Base-by-base conservation (phyloP, 1,284 basidiomycete species). In the Ustanciosporium gigantosporum region DNA sequence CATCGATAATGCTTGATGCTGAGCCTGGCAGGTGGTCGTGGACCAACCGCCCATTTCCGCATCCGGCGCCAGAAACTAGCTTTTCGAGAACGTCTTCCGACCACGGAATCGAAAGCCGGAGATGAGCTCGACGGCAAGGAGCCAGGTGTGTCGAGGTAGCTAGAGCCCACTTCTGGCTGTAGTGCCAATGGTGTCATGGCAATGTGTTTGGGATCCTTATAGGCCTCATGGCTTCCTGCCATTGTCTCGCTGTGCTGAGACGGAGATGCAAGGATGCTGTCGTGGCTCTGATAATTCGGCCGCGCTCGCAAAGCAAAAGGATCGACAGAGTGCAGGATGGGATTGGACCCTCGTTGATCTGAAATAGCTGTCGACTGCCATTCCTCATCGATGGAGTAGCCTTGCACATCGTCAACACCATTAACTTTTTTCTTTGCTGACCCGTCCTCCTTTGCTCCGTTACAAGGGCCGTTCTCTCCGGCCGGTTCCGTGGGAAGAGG, bases 1-100 rank as follows among this genome's bases (percentile, higher is more conserved):
- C 74, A 76, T 0, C 45, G 48, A 25, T 65, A 73, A 21, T 74
- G 72, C n/a, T 52, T 44, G 11, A 75, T 58, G 25, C 25, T 38
- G 23, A 65, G 43, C 14, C 32, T 36, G 2, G 41, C 40, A 1
- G 65, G 40, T 3, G 48, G 46, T 8, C 36, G 35, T 0, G 73
- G 73, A 17, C 73, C 70, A 1, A 40, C 17, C 4, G 64, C 11
- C 57, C 59, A 70, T 3, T n/a, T 25, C 23, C 41, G 31, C 24
- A 32, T 25, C 17, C 32, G n/a, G 27, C 27, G 27, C 9, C 27
- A 9, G 27, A 29, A 29, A n/a, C n/a, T n/a, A n/a, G n/a, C n/a
- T n/a, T n/a, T n/a, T n/a, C n/a, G n/a, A n/a, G n/a, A n/a, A n/a
- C n/a, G n/a, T n/a, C n/a, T n/a, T n/a, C n/a, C n/a, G n/a, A n/a